Conservation (phyloP, 2,329 filamentous ascomycete species). For the Talaromyces funiculosus region DNA sequence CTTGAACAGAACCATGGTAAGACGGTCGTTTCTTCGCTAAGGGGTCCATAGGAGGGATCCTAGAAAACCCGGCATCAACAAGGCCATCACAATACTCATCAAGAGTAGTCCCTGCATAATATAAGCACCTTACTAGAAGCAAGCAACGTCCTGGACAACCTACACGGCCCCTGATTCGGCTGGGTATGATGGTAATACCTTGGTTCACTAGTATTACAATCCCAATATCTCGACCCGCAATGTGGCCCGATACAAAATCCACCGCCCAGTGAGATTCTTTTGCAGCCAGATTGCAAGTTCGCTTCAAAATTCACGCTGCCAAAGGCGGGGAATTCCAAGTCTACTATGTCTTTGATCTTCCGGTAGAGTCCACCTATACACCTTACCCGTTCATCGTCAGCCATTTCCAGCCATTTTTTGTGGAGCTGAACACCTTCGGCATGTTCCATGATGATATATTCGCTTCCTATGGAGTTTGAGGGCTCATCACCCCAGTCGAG, state of each 20-base stretch:
- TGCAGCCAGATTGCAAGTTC: not conserved
- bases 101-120: constrained; percentile 30
- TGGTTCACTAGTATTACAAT: constrained; percentile 15
- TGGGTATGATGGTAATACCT: constrained; percentile 29
- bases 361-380: constrained; percentile 12
- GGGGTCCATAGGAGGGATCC: constrained; percentile 25
- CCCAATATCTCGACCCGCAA: constrained; percentile 26
- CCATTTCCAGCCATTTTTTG: constrained; percentile 29
- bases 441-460: constrained; percentile 41
- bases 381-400: constrained; percentile 23
- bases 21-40: constrained; percentile 19
- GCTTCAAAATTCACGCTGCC: constrained; percentile 24
- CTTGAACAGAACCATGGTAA: constrained; percentile 33
- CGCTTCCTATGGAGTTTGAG: constrained; percentile 28
- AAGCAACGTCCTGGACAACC: constrained; percentile 14
- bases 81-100: constrained; percentile 32
- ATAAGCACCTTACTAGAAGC: not conserved
- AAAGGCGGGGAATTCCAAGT: constrained; percentile 26
- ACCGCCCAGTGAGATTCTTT: constrained; percentile 21
- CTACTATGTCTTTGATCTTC: constrained; percentile 20
- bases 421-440: constrained; percentile 28
- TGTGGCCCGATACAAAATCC: constrained; percentile 31
- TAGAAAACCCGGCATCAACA: constrained; percentile 35
- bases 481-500: constrained; percentile 39
- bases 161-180: constrained; percentile 38